Base-by-base conservation (phyloP, 1,139 yeast species). In the Lizanozyma gosingica region DNA sequence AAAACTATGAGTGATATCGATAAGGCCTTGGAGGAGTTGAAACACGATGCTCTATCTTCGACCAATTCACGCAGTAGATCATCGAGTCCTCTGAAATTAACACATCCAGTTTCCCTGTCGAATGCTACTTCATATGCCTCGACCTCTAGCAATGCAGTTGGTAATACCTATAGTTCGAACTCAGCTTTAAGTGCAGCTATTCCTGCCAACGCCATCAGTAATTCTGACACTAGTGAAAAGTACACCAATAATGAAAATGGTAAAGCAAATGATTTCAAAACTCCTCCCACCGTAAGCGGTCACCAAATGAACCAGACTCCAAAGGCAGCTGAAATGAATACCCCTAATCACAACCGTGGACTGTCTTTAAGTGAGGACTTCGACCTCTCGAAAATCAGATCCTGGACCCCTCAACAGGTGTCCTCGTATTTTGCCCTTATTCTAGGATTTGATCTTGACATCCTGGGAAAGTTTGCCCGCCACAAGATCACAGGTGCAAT, bases 361-460 rank as follows among this genome's bases (percentile, higher is more conserved):
- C 29, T 22, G 17, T 50, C 52, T 18, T 35, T 57, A 14, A 56
- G 67, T 8, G 70, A 65, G 39, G 69, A 65, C 37, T 55, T 77
- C 36, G 65, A 74, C 41, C 80, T 83, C 0, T 55, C 63, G 34
- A 64, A 67, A 38, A 84, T 80, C 2, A 58, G 59, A 33, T 54
- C 61, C n/a, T 92, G 99, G 99, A 67, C 86, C 1, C 94, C 97
- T 0, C 76, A 76, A 42, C 90, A 92, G 51, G 97, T 94, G 2
- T 71, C 85, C 1, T 73, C 80, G 6, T 87, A 86, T 59, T 86
- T 92, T 54, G 73, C 78, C 3, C 51, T 63, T 35, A 71, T 72
- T 17, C 63, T 80, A 34, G 94, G 94, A 1, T 87, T 86, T 53
- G 95, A 85, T 50, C 60, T 73, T 39, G 76, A 71, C 18, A 76